A percentile compares a stretch with the other conserved stretches of the same genome.
phyloP scores from a whole-genome alignment of 208 protist genomes.

The Acanthamoeba royreba region DNA sequence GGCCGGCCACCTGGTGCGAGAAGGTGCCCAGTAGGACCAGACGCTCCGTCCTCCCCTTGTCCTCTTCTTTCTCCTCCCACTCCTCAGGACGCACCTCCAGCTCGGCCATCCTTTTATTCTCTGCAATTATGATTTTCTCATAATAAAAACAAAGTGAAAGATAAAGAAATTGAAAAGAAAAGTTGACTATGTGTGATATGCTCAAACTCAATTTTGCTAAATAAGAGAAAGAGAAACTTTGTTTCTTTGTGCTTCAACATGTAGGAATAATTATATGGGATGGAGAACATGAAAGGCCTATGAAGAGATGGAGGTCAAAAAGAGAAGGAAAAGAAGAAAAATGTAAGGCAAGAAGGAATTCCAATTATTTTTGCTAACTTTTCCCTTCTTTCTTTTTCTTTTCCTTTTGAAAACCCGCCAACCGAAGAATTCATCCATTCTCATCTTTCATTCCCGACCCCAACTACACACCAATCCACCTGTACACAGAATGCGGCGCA shows the following conservation, averaged over 20 bases:
- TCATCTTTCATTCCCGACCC: too few relatives aligned
- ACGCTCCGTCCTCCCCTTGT: neutral
- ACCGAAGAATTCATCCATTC: too few relatives aligned
- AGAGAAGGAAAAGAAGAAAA: neutral
- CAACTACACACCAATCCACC: neutral
- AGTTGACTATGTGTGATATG: too few relatives aligned
- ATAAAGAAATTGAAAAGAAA: too few relatives aligned
- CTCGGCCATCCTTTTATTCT: too few relatives aligned
- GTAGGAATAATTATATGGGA: too few relatives aligned
- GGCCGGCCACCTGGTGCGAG: slow-evolving; percentile 8
- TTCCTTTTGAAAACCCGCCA: too few relatives aligned
- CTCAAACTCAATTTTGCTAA: too few relatives aligned
- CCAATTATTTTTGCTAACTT: neutral
- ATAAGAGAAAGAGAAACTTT: too few relatives aligned
- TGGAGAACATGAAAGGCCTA: too few relatives aligned
- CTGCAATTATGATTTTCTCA: neutral
- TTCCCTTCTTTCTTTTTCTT: neutral
- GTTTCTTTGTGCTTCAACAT: too few relatives aligned
- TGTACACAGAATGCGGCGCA: neutral
- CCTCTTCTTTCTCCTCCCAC: neutral
- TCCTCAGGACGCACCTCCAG: neutral
- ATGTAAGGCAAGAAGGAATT: neutral
- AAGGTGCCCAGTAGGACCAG: neutral
- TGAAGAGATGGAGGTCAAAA: neutral
- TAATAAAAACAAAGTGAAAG: neutral